Conservation (phyloP, 192 early-diverging fungal species). For the Jimgerdemannia flammicorona region DNA sequence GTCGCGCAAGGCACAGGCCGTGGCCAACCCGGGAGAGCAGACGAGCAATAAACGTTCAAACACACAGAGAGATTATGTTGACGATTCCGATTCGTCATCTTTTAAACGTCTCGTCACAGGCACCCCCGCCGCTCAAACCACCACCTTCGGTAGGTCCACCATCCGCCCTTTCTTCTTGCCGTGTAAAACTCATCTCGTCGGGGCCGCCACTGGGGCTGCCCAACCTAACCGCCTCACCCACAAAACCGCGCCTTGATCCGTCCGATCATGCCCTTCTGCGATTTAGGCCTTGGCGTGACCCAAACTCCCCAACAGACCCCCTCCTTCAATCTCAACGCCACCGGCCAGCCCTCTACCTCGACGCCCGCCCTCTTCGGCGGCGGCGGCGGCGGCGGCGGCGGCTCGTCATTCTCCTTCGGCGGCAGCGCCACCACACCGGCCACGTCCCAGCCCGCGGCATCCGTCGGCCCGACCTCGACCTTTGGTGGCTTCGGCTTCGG, state of each 20-base stretch:
- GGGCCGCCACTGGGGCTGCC: no score
- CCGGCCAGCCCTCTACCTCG: background rate
- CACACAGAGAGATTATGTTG: background rate
- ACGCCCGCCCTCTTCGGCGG: background rate
- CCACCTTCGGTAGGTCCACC: background rate
- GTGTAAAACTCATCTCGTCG: background rate
- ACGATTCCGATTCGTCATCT: background rate
- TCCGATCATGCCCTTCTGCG: no score
- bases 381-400: no score
- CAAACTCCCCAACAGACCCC: background rate
- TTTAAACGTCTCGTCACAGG: background rate
- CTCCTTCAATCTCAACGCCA: background rate
- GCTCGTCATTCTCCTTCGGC: background rate
- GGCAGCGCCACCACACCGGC: no score
- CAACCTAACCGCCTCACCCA: no score
- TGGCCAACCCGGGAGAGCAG: background rate
- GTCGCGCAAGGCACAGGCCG: no score
- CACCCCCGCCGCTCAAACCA: background rate
- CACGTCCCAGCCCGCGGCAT: background rate
- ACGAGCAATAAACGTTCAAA: background rate
- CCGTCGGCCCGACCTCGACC: background rate
- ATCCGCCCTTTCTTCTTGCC: background rate
- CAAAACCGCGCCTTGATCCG: no score
- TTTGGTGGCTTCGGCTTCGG: no score
- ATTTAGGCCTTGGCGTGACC: background rate